Percentiles rank a stretch among this genome's conserved stretches.
Conservation (phyloP, 768 basidiomycete species). For the Hygrocybe punicea region DNA sequence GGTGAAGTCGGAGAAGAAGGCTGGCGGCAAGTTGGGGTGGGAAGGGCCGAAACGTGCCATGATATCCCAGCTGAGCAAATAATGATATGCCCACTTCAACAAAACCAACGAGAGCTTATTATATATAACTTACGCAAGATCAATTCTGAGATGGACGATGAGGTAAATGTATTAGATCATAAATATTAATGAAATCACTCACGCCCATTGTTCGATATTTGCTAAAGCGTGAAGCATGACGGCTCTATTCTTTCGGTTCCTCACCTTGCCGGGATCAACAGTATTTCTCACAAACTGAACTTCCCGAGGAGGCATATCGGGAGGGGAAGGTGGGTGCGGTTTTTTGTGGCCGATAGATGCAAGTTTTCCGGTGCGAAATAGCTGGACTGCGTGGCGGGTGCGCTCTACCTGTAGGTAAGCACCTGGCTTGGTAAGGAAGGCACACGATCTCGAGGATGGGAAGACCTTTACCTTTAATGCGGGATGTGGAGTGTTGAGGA, state of each 20-base stretch:
- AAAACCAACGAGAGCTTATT: not conserved
- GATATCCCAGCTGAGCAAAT: constrained; percentile 65
- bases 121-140: constrained; percentile 56
- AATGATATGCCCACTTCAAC: not conserved
- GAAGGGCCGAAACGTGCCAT: constrained; percentile 70
- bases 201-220: constrained; percentile 89
- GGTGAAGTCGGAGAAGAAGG: constrained; percentile 78
- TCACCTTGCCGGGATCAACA: constrained; percentile 58
- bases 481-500: constrained; percentile 72
- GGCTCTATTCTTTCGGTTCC: constrained; percentile 58
- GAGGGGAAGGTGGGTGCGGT: constrained; percentile 48
- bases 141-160: constrained; percentile 46
- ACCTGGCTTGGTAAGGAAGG: not conserved
- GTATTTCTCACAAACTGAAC: constrained; percentile 47
- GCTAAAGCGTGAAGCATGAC: constrained; percentile 80
- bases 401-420: constrained; percentile 58
- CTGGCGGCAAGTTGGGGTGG: constrained; percentile 58
- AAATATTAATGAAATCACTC: constrained; percentile 32
- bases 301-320: constrained; percentile 63
- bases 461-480: constrained; percentile 49
- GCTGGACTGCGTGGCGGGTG: constrained; percentile 64
- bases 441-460: not conserved
- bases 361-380: constrained; percentile 67
- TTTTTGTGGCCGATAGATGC: constrained; percentile 61
- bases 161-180: not conserved